Evolutionary conservation across 129 eudicot species (phyloP), one percentile per base, ranked within the genome.

Genomic region (Pulicaria dysenterica): DNA sequence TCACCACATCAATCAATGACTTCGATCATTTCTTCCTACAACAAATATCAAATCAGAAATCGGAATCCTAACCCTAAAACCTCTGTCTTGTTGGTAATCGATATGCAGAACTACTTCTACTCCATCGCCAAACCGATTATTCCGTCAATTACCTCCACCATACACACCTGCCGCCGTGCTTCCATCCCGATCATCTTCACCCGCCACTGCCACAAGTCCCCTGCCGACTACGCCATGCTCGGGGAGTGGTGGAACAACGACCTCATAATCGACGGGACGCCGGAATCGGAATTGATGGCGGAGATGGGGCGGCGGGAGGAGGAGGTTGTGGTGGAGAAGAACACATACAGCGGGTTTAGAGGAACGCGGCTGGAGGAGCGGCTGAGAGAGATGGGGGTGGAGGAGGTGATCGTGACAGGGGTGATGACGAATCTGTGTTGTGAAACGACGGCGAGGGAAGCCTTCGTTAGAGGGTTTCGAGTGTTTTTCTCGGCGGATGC

Each of bases 371-470:
- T 92, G 50, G 98, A 92, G 72, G 96, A 87, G 81, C 64, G 50
- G 71, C 73, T 92, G 82, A 73, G 38, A 74, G 89, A 78, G 73
- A 85, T 87, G 88, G 96, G 89, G 4, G 90, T 83, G 77, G 85
- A 89, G 81, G 98, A 92, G 69, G 96, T 92, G 55, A 92, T 92
- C 16, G 82, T 92, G 63, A 78, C 85, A 4, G 96, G 98, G n/a
- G 98, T 92, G 5, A 92, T 92, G 98, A 92, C 98, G 42, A 92
- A 92, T 42, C 44, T 92, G 73, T 92, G 98, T 54, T 92, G 98
- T 46, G 98, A 92, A 71, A 92, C 98, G 58, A 85, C 95, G 43
- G 98, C 98, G 13, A 82, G 98, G 9, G 98, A 92, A 12, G 98
- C 96, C 43, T 92, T 81, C 16, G 86, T 87, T 70, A 87, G 94